Conservation (phyloP, 345 rosid species). For the Mallotus nudiflorus region DNA sequence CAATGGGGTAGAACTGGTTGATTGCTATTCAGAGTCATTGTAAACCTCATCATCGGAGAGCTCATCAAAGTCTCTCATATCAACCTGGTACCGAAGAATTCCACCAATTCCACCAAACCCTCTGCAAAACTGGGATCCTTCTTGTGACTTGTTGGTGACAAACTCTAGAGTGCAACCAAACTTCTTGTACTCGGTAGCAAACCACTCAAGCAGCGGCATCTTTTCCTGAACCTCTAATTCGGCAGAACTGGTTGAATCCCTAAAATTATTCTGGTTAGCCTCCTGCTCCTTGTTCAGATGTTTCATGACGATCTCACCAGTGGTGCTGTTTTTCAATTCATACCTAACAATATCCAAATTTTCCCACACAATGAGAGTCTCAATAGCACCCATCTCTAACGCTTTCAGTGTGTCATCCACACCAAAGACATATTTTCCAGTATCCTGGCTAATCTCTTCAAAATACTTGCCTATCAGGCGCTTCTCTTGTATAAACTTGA, state of each 20-base stretch:
- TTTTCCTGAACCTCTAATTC: slow-evolving; percentile 83
- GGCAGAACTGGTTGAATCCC: slow-evolving; percentile 52
- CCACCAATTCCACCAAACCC: slow-evolving; percentile 97
- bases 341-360: slow-evolving; percentile 77
- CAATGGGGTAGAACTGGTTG: slow-evolving; percentile 44
- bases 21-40: slow-evolving; percentile 84
- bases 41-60: slow-evolving; percentile 64
- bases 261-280: slow-evolving; percentile 67
- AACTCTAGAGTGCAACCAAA: slow-evolving; percentile 85
- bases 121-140: slow-evolving; percentile 92
- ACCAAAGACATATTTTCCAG: slow-evolving; percentile 88
- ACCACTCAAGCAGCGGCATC: slow-evolving; percentile 80
- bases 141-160: slow-evolving; percentile 90
- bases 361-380: slow-evolving; percentile 90
- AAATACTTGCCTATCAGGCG: slow-evolving; percentile 85
- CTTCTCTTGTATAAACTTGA: slow-evolving; percentile 95
- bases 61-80: slow-evolving; percentile 81
- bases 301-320: slow-evolving; percentile 62
- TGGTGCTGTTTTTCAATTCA: slow-evolving; percentile 55
- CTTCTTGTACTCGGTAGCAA: slow-evolving; percentile 82
- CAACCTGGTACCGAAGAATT: slow-evolving; percentile 86
- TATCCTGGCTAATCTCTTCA: slow-evolving; percentile 94
- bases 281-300: slow-evolving; percentile 81
- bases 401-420: slow-evolving; percentile 84
- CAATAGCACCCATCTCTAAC: slow-evolving; percentile 90